These are phyloP conservation scores for Penicillium samsonianum DNA, from an alignment of 495 filamentous ascomycete genomes.

Conservation along the genomic window DNA sequence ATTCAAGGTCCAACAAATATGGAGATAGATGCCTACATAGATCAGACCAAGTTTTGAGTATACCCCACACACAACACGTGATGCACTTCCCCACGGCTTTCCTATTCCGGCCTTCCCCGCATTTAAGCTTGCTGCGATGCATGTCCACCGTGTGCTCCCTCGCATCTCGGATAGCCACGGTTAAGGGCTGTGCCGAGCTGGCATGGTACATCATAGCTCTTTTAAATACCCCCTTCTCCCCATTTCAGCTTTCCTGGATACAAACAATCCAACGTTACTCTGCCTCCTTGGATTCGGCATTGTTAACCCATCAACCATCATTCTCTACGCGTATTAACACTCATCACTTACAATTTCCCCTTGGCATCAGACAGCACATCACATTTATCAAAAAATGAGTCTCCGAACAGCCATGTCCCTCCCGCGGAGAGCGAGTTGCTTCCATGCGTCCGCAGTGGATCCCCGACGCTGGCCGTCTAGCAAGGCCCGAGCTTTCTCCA, in stretches of 20 bases:
- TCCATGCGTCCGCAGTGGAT: slow-evolving; percentile 17
- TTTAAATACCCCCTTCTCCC: slow-evolving; percentile 9
- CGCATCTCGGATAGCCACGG: slow-evolving; percentile 26
- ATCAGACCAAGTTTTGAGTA: background rate
- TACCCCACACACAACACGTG: slow-evolving; percentile 14
- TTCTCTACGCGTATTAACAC: background rate
- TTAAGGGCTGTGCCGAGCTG: slow-evolving; percentile 13
- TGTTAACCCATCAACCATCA: background rate
- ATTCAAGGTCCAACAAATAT: no score
- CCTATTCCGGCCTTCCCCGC: slow-evolving; percentile 15
- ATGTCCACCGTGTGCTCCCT: background rate
- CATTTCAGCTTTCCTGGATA: background rate
- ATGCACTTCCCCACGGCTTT: slow-evolving; percentile 13
- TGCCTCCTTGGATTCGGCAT: background rate
- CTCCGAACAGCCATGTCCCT: slow-evolving; percentile 17
- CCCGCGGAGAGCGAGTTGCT: slow-evolving; percentile 22
- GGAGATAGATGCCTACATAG: no score
- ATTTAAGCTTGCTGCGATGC: background rate
- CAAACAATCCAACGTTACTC: background rate
- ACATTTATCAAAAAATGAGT: slow-evolving; percentile 18
- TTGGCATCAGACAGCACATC: background rate
- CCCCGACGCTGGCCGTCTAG: slow-evolving; percentile 23
- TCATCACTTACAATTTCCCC: background rate
- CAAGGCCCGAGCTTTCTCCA: slow-evolving; percentile 54
- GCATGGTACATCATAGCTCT: slow-evolving; percentile 1